Evolutionary conservation across 2,329 filamentous ascomycete species (phyloP), one percentile per base, ranked within the genome.

Genomic region (Talaromyces piceae): DNA sequence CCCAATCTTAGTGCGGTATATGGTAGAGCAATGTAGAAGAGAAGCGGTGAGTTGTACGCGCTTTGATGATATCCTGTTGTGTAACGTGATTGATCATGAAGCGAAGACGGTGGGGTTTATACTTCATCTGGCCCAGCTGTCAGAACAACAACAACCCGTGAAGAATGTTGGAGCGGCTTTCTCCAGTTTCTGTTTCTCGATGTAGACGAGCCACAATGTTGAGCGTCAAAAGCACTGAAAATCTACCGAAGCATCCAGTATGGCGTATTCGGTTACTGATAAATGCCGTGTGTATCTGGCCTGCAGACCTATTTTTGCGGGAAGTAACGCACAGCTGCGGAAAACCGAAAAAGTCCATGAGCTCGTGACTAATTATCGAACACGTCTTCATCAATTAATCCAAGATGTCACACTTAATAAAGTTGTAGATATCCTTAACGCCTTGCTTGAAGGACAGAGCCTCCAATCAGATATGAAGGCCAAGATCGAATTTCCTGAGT

Each of bases 381-480:
- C 13, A 30, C 31, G 28, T 16, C 43, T 47, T 23, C 43, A 13
- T 12, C 49, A 41, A 11, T 12, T 51, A 16, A 12, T 51, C 30
- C 28, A 39, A 47, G 49, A 51, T 12, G 41, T 51, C 4, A 16
- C 41, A 20, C 9, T 18, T 12, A 33, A 51, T 3, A 41, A 41
- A n/a, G 44, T 51, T 2, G 43, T 47, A 22, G 22, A 51, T 45
- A 50, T 50, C 22, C 26, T 49, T 45, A 41, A 48, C 18, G 22
- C 23, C 20, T 49, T 54, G 26, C 52, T 51, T 13, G 48, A 50
- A 5, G 25, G 33, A n/a, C n/a, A 39, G 22, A 50, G 68, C 9
- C 69, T 70, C 51, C 56, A 65, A 49, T 68, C 63, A 1, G 63
- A 68, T 25, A 41, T 59, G 6, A 58, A 61, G 23, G 67, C 66